Conservation (phyloP, 2,329 filamentous ascomycete species). For the Colletotrichum sp. region DNA sequence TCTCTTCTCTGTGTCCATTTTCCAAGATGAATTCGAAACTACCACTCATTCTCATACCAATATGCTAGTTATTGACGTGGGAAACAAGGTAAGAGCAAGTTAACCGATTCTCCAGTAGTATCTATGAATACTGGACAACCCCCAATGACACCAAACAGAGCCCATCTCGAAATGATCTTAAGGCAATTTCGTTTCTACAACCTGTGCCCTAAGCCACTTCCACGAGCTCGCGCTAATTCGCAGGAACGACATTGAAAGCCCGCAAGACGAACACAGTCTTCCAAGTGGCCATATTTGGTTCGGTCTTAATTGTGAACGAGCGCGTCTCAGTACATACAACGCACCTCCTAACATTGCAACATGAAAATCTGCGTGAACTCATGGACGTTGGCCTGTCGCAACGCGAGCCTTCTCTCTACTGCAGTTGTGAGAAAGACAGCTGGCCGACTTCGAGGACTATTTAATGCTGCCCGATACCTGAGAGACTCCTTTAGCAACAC, state of each 20-base stretch:
- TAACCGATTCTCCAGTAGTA: not conserved
- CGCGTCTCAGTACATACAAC: too few species aligned
- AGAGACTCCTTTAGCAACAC: too few species aligned
- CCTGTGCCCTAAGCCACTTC: rapidly evolving
- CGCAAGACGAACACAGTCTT: too few species aligned
- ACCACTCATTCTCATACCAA: rapidly evolving
- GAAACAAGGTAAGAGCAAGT: rapidly evolving
- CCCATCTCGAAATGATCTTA: not conserved
- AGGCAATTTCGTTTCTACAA: not conserved
- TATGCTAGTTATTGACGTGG: rapidly evolving
- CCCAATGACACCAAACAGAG: not conserved
- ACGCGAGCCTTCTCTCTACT: too few species aligned
- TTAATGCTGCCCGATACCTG: too few species aligned
- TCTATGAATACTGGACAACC: not conserved
- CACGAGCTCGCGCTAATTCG: not conserved
- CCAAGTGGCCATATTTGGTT: too few species aligned
- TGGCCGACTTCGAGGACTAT: too few species aligned
- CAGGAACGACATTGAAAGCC: too few species aligned
- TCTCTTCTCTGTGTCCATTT: too few species aligned
- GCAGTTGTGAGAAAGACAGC: too few species aligned
- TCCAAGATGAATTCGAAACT: rapidly evolving
- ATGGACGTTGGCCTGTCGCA: rapidly evolving
- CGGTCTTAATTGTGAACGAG: rapidly evolving
- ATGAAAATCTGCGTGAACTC: too few species aligned
- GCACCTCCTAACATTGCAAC: too few species aligned